These are phyloP conservation scores for Candida dendrica DNA, from an alignment of 805 yeast genomes.

Conservation along the genomic window DNA sequence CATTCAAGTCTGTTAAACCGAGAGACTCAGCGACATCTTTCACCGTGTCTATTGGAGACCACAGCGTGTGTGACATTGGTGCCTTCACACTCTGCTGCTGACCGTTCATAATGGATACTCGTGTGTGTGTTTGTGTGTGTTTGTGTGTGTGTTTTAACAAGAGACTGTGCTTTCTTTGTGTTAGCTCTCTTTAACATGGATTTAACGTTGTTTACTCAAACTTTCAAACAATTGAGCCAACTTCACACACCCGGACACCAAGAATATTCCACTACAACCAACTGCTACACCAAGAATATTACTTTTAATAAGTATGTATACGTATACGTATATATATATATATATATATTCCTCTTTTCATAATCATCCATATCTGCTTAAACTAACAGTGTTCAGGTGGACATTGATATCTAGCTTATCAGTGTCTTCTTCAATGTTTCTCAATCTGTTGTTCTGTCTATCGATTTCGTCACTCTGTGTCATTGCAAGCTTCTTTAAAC, in stretches of 20 bases:
- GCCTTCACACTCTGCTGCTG: conserved; percentile 26
- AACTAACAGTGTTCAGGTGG: conserved; percentile 65
- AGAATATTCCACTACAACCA: no score
- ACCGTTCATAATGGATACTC: no score
- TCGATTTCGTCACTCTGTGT: conserved; percentile 72
- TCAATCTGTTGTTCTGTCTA: conserved; percentile 68
- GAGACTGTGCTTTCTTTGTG: no score
- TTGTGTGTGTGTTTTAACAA: no score
- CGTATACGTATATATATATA: no score
- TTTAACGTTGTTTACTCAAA: no score
- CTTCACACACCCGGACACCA: no score
- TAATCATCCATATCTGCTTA: conserved; percentile 41
- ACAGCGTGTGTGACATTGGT: conserved; percentile 78
- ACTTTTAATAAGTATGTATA: neutral
- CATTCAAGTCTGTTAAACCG: conserved; percentile 72
- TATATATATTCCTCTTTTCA: neutral
- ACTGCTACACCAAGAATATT: no score
- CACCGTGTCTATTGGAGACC: conserved; percentile 98
- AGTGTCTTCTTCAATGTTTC: conserved; percentile 74
- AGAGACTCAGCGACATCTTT: conserved; percentile 91
- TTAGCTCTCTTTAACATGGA: no score
- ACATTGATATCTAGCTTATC: conserved; percentile 80
- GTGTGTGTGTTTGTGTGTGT: no score
- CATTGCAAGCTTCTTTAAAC: conserved; percentile 66
- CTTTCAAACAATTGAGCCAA: no score